A percentile compares a stretch with the other conserved stretches of the same genome.
Conservation (phyloP, 257 asterid genomes). For the Phtheirospermum japonicum region DNA sequence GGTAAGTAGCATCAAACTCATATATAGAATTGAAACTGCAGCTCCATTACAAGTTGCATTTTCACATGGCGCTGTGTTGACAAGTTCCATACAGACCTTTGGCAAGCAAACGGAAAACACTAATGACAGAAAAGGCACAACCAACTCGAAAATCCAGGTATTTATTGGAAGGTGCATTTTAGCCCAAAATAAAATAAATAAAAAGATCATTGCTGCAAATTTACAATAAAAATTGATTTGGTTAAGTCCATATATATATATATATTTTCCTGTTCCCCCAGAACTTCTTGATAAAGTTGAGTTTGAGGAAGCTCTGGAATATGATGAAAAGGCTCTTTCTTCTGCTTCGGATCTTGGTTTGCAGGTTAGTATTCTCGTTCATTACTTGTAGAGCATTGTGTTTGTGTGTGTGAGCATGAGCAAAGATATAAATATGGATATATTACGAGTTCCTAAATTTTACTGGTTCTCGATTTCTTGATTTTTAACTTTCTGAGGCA, state of each 20-base stretch:
- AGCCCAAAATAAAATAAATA: too few species aligned
- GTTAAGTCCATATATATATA: too few species aligned
- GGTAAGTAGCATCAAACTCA: slow-evolving; percentile 5
- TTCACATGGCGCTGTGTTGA: slow-evolving; percentile 40
- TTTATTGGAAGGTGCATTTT: too few species aligned
- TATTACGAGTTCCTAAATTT: too few species aligned
- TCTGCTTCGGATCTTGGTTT: slow-evolving; percentile 66
- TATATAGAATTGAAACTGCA: slow-evolving; percentile 28
- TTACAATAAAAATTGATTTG: too few species aligned
- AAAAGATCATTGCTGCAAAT: too few species aligned
- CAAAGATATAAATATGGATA: too few species aligned
- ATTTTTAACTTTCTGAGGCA: too few species aligned
- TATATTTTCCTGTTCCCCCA: slow-evolving; percentile 29
- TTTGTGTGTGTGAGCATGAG: neutral
- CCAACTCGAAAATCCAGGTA: too few species aligned
- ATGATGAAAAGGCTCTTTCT: slow-evolving; percentile 46
- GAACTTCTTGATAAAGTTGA: slow-evolving; percentile 61
- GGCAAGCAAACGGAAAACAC: slow-evolving; percentile 37
- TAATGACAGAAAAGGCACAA: too few species aligned
- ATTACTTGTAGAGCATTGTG: slow-evolving; percentile 11
- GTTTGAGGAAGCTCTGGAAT: slow-evolving; percentile 48
- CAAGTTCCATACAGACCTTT: slow-evolving; percentile 37
- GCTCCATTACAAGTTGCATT: slow-evolving; percentile 51
- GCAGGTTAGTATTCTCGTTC: slow-evolving; percentile 44
- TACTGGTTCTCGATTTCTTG: too few species aligned